phyloP scores from a whole-genome alignment of 2,329 filamentous ascomycete species.

The Clarireedia paspali region DNA sequence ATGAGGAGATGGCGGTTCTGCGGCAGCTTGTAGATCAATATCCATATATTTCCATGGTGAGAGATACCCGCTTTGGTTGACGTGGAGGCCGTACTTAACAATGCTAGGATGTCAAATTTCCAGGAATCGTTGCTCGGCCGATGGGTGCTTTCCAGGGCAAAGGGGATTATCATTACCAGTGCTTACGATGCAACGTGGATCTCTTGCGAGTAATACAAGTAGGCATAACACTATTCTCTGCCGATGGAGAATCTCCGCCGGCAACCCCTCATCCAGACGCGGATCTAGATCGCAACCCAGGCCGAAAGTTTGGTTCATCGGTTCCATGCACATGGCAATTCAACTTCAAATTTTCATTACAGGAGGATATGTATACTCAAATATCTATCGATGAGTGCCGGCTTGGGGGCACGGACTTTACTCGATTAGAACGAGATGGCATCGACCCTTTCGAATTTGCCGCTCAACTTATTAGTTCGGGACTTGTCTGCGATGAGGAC shows the following conservation, averaged over 20 bases:
- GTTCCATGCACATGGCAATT: conserved; percentile 96
- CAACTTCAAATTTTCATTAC: conserved; percentile 94
- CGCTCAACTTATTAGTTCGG: conserved; percentile 81
- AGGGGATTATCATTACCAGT: conserved; percentile 98
- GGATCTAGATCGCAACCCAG: conserved; percentile 37
- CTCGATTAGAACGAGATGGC: conserved; percentile 73
- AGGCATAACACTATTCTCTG: conserved; percentile 86
- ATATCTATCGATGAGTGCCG: conserved; percentile 88
- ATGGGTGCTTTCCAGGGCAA: conserved; percentile 94
- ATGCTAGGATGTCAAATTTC: conserved; percentile 87
- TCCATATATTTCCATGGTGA: conserved; percentile 95
- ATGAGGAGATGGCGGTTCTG: conserved; percentile 82
- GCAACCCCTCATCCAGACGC: conserved; percentile 40
- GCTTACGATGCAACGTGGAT: conserved; percentile 92
- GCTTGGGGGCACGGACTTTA: conserved; percentile 88
- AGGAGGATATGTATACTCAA: conserved; percentile 96
- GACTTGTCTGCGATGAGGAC: conserved; percentile 77
- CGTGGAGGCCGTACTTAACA: conserved; percentile 18
- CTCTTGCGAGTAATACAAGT: conserved; percentile 97
- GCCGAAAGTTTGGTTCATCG: conserved; percentile 36
- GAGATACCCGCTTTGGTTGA: conserved; percentile 28
- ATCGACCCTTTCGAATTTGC: conserved; percentile 90
- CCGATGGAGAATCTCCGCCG: conserved; percentile 80
- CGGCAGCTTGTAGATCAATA: conserved; percentile 82
- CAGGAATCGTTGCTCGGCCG: conserved; percentile 90